Base-by-base conservation (phyloP, 495 filamentous ascomycete genomes). In the Diplogelasinospora grovesii region DNA sequence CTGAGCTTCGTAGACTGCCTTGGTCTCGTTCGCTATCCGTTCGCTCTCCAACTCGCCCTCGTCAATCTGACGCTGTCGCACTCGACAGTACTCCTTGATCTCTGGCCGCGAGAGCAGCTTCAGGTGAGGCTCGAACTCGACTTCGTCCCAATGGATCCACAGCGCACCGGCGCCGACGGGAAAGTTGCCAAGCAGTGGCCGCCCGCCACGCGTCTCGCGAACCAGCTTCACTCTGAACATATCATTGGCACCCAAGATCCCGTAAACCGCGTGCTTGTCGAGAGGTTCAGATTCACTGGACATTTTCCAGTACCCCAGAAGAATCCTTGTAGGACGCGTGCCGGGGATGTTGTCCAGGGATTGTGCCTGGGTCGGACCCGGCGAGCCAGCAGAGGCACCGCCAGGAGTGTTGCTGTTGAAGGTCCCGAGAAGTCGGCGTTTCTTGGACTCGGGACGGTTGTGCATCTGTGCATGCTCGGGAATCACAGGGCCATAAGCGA, bases 101-200 rank as follows among this genome's bases (percentile, higher is more conserved):
- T 77, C 70, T 6, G 65, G 56, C 3, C 73, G 50, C 5, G 49
- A 53, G 2, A 75, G 54, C 1, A 50, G 23, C n/a, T 49, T 47
- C 5, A 77, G 55, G 19, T 75, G 71, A 3, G 58, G 54, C 8
- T 74, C 54, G 22, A 75, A 66, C 16, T 62, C 62, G 21, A 71
- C 65, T 11, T 75, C 68, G n/a, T 77, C 72, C 47, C 71, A 77
- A 2, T 63, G 54, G 7, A 75, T 71, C 73, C 73, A 77, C 1
- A 77, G 50, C 3, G 63, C 68, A 8, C 72, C 72, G 7, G 73
- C 65, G 2, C 73, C 73, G 13, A 40, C 47, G 0, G 73, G 73
- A 34, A 75, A 74, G 50, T 72, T 72, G 16, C 63, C 71, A 14
- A 63, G 47, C 2, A 67, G 53, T n/a, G 52, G 56, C 1, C 65